phyloP scores from a whole-genome alignment of 2,329 filamentous ascomycete genomes.

The Pleoardoris graminearum region DNA sequence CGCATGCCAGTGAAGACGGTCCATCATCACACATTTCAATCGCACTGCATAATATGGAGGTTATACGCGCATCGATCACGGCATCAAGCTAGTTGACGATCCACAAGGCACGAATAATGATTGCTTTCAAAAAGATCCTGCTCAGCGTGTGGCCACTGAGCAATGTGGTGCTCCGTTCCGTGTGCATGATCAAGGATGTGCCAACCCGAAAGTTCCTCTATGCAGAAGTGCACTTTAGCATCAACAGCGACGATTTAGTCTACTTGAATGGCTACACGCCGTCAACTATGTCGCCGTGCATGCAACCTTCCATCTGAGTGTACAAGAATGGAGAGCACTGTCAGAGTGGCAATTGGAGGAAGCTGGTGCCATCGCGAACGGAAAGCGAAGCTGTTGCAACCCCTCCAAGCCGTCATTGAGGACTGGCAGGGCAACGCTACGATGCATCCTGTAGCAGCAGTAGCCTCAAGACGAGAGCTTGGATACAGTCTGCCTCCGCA shows the following conservation, averaged over 20 bases:
- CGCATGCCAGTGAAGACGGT: conserved; percentile 77
- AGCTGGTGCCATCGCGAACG: conserved; percentile 70
- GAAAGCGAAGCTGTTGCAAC: conserved; percentile 60
- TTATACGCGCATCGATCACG: conserved; percentile 75
- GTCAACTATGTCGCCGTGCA: conserved; percentile 78
- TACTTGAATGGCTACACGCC: conserved; percentile 74
- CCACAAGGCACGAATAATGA: conserved; percentile 59
- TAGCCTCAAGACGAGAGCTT: too few species aligned
- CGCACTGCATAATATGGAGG: conserved; percentile 64
- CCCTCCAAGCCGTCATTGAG: neutral
- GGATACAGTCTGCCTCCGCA: too few species aligned
- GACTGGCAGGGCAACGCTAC: neutral
- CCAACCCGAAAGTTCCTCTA: conserved; percentile 55
- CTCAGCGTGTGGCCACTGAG: conserved; percentile 74
- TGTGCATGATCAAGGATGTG: conserved; percentile 57
- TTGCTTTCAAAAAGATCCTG: conserved; percentile 62
- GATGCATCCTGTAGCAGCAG: too few species aligned
- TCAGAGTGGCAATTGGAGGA: conserved; percentile 63
- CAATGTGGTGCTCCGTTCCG: conserved; percentile 67
- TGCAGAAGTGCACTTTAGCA: conserved; percentile 51
- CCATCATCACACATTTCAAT: conserved; percentile 66
- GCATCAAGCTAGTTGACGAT: conserved; percentile 67
- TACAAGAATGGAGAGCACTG: conserved; percentile 68
- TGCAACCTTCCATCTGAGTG: conserved; percentile 65
- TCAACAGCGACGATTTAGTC: conserved; percentile 56